Base-by-base conservation (phyloP, 2,329 filamentous ascomycete species). In the Trichoderma sp. region DNA sequence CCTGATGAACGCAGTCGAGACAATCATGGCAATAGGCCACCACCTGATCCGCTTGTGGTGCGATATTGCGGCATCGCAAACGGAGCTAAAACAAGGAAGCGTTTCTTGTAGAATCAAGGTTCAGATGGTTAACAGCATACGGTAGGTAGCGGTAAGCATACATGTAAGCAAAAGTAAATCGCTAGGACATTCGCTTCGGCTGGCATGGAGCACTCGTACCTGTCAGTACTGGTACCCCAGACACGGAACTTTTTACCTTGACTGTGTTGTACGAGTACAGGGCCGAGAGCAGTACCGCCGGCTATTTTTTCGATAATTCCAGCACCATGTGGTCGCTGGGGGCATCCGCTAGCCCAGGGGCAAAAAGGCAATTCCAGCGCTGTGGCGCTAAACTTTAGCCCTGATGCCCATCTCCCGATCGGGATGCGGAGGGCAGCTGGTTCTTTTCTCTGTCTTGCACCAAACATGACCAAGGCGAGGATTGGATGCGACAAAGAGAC, bases 321-420 rank as follows among this genome's bases (percentile, higher is more conserved):
- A 53, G 57, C 57, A 32, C 28, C 18, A 11, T 21, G 28, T 24
- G 57, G 57, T 12, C 57, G n/a, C 57, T 60, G 30, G 28, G 12
- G 24, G 26, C n/a, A 30, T 30, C 34, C 32, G 51, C 53, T 68
- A 61, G 56, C 5, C 56, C 66, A 69, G 57, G 66, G 66, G 66
- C n/a, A 69, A 9, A 47, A 70, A 58, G 30, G 43, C 32, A 70
- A 70, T 70, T 57, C 43, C 60, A 64, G 68, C 60, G 43, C n/a
- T 24, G 39, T 21, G 68, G 68, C 68, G 68, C 68, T 64, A 70
- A 70, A 30, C 68, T 70, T 64, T 62, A 47, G 58, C 67, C 65
- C n/a, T 62, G 47, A 30, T 39, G 43, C 30, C 34, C 60, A 64
- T 70, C 68, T 70, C 68, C 68, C 68, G 68, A 70, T 63, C 43